These are phyloP conservation scores for Protomyces inouyei DNA, from an alignment of 1,139 yeast species.

Conservation along the genomic window DNA sequence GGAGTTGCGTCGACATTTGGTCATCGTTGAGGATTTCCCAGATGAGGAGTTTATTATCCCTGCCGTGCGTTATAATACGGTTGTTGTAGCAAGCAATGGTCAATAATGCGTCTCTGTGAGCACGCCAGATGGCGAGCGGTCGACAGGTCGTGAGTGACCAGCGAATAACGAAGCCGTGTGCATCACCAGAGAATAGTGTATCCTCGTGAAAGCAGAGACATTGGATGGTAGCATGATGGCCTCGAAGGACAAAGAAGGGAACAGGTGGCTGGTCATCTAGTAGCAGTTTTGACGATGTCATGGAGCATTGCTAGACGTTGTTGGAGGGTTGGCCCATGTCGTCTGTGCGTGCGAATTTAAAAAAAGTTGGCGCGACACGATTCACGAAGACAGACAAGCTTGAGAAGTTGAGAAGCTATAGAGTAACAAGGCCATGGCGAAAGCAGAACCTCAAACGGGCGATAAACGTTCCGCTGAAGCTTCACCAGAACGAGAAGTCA, in stretches of 20 bases:
- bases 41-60: constrained; percentile 14
- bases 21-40: constrained; percentile 15
- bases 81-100: background rate
- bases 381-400: background rate
- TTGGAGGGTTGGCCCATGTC: no score
- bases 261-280: background rate
- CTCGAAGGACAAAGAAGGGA: constrained; percentile 16
- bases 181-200: constrained; percentile 19
- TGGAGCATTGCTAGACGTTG: no score
- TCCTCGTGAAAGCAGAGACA: background rate
- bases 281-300: background rate
- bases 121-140: constrained; percentile 24
- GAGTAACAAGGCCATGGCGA: background rate
- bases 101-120: constrained; percentile 14
- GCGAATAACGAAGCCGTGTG: constrained; percentile 5
- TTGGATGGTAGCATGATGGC: constrained; percentile 10
- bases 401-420: background rate
- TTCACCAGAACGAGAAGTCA: background rate
- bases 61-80: constrained; percentile 10
- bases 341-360: background rate
- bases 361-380: background rate
- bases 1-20: background rate
- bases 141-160: constrained; percentile 18
- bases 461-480: constrained; percentile 17
- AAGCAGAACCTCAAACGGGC: constrained; percentile 5